phyloP scores from a whole-genome alignment of 2,329 filamentous ascomycete genomes.

The Penicillium digitatum region DNA sequence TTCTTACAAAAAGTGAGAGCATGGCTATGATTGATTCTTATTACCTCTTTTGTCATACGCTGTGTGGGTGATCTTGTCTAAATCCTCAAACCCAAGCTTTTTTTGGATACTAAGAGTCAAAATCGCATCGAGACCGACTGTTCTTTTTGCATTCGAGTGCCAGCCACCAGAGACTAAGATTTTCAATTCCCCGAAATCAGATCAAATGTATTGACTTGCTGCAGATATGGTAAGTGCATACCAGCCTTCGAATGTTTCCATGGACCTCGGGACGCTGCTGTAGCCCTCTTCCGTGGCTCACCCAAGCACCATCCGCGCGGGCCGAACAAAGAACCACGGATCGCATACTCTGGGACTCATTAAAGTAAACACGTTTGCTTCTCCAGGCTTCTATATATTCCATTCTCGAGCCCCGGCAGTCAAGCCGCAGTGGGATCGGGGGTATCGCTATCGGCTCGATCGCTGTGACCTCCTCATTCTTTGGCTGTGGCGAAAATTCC shows the following conservation, averaged over 20 bases:
- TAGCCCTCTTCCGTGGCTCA: slow-evolving; percentile 1
- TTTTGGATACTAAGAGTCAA: neutral
- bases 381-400: slow-evolving; percentile 20
- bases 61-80: neutral
- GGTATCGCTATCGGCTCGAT: slow-evolving; percentile 43
- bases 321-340: slow-evolving; percentile 11
- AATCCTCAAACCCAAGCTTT: neutral
- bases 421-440: slow-evolving; percentile 33
- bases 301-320: neutral
- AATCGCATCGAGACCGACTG: slow-evolving; percentile 3
- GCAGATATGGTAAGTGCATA: slow-evolving; percentile 7
- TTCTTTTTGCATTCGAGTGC: slow-evolving; percentile 2
- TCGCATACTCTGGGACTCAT: neutral
- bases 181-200: neutral
- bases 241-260: neutral
- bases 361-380: neutral
- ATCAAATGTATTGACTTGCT: neutral
- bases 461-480: slow-evolving; percentile 35
- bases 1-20: slow-evolving; percentile 3
- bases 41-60: neutral
- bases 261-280: neutral
- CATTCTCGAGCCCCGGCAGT: slow-evolving; percentile 23
- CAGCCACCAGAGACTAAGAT: neutral
- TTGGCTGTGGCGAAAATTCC: slow-evolving; percentile 35
- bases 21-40: neutral